These are phyloP conservation scores for Podaxis rugospora DNA, from an alignment of 768 basidiomycete genomes.

Conservation along the genomic window DNA sequence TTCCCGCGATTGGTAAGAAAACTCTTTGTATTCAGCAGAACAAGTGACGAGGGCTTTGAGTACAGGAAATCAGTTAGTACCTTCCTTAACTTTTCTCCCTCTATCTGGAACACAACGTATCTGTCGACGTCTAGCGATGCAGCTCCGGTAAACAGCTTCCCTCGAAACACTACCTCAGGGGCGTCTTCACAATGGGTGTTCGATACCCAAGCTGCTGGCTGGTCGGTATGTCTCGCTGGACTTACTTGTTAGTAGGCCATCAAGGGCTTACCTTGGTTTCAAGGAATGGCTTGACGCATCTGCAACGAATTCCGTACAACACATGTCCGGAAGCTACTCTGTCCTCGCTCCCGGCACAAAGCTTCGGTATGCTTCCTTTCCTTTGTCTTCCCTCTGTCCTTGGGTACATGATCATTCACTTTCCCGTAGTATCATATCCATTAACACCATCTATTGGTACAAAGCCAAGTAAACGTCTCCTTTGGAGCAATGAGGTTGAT, in stretches of 20 bases:
- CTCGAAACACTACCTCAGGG: conserved; percentile 37
- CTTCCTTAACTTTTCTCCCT: background rate
- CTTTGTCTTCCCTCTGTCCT: background rate
- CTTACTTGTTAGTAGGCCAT: background rate
- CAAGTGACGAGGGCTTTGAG: background rate
- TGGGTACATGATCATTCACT: background rate
- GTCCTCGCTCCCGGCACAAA: conserved; percentile 42
- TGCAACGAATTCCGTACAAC: conserved; percentile 38
- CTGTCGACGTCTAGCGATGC: conserved; percentile 37
- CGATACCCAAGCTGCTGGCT: conserved; percentile 44
- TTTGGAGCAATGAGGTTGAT: background rate
- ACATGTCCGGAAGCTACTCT: conserved; percentile 54
- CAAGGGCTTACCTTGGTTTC: background rate
- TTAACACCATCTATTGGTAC: conserved; percentile 63
- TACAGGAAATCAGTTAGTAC: conserved; percentile 46
- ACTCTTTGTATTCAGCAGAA: background rate
- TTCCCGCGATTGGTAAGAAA: conserved; percentile 42
- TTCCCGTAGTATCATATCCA: conserved; percentile 45
- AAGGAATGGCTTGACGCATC: conserved; percentile 43
- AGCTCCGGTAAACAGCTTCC: conserved; percentile 56
- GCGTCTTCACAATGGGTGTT: conserved; percentile 52
- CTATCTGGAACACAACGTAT: background rate
- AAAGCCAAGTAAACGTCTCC: conserved; percentile 41
- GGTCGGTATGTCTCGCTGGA: conserved; percentile 32
- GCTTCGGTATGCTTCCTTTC: conserved; percentile 32